phyloP scores from a whole-genome alignment of 2,329 filamentous ascomycete species.

The Fusarium nisikadoi region DNA sequence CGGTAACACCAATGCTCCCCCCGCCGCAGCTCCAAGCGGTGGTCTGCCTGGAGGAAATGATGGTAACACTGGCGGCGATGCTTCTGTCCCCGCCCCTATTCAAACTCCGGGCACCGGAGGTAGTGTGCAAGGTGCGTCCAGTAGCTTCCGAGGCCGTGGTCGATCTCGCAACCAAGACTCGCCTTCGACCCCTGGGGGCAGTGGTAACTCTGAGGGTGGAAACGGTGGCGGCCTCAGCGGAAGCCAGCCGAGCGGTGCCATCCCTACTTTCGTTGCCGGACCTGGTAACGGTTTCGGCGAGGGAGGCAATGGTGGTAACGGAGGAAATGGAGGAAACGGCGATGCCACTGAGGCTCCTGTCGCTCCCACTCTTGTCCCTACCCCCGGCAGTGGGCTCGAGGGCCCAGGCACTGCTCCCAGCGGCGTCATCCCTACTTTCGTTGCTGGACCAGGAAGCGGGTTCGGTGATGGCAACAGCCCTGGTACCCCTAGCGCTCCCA shows the following conservation, averaged over 20 bases:
- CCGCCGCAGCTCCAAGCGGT: conserved; percentile 6
- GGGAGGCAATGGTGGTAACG: conserved; percentile 1
- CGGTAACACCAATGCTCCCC: neutral
- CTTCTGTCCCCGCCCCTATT: neutral
- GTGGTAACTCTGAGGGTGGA: neutral
- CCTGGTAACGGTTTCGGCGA: neutral
- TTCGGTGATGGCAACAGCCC: conserved; percentile 3
- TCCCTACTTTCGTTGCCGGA: neutral
- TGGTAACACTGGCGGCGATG: neutral
- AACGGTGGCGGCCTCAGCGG: neutral
- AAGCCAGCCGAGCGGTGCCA: neutral
- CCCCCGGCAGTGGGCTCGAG: conserved; percentile 19
- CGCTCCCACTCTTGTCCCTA: conserved; percentile 22
- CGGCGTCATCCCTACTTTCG: conserved; percentile 15
- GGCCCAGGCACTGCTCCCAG: conserved; percentile 20
- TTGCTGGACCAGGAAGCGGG: conserved; percentile 20
- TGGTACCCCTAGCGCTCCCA: neutral
- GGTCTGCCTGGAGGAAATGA: conserved; percentile 7
- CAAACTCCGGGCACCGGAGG: conserved; percentile 4
- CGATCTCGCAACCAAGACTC: neutral
- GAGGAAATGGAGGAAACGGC: neutral
- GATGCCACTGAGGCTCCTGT: conserved; percentile 7
- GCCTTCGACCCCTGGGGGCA: neutral
- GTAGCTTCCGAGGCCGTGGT: neutral
- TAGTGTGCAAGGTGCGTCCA: neutral